Base-by-base conservation (phyloP, 768 basidiomycete species). In the Suillus bovinus region DNA sequence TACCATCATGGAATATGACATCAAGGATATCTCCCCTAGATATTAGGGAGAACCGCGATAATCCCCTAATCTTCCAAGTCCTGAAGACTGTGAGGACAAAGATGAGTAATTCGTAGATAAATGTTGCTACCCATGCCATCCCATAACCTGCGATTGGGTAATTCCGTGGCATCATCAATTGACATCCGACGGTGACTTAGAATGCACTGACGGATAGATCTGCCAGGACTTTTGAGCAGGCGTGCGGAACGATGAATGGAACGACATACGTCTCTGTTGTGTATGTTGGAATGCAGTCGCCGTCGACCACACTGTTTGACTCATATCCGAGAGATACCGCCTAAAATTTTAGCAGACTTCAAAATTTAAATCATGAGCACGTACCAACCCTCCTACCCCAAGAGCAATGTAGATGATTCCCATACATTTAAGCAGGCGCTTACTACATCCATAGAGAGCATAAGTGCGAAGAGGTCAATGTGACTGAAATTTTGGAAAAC, bases 1-100 rank as follows among this genome's bases (percentile, higher is more conserved):
- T 63, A 84, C 85, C 84, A 65, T 86, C 84, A 63, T 83, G 75
- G 22, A 80, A 69, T 14, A 86, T 70, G 29, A n/a, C n/a, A n/a
- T n/a, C n/a, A n/a, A n/a, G n/a, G n/a, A n/a, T n/a, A n/a, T n/a
- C n/a, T n/a, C n/a, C n/a, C n/a, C n/a, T n/a, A n/a, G n/a, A n/a
- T n/a, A n/a, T n/a, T n/a, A n/a, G n/a, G n/a, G n/a, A n/a, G n/a
- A n/a, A n/a, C n/a, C n/a, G n/a, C n/a, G n/a, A n/a, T n/a, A n/a
- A n/a, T n/a, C n/a, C n/a, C n/a, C n/a, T n/a, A n/a, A n/a, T n/a
- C n/a, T n/a, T n/a, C n/a, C n/a, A n/a, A n/a, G n/a, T n/a, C n/a
- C n/a, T n/a, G n/a, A n/a, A n/a, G n/a, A n/a, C n/a, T n/a, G n/a
- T n/a, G n/a, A n/a, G n/a, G n/a, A n/a, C n/a, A n/a, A n/a, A n/a